These are phyloP conservation scores for Boletus nobilissimus DNA, from an alignment of 1,284 basidiomycete species.

Conservation along the genomic window DNA sequence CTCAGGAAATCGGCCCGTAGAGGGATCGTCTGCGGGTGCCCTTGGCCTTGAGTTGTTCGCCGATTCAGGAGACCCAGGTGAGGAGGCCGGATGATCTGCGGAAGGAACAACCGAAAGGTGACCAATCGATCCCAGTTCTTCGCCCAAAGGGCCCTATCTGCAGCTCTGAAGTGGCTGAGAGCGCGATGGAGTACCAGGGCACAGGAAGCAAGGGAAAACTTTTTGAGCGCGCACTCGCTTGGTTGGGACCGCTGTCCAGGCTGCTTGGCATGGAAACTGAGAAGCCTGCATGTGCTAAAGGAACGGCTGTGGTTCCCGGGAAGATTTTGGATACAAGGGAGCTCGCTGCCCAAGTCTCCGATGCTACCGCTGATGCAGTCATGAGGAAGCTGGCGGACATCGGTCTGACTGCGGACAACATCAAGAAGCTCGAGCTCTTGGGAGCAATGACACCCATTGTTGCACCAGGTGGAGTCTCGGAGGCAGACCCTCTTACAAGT, in stretches of 20 bases:
- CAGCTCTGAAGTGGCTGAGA: too few species aligned
- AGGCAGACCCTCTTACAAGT: background rate
- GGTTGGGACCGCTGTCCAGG: background rate
- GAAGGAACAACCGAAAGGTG: too few species aligned
- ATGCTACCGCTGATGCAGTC: background rate
- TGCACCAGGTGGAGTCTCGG: background rate
- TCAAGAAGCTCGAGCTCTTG: constrained; percentile 1
- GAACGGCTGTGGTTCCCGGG: background rate
- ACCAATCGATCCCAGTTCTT: background rate
- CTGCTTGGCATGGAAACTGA: background rate
- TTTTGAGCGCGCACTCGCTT: background rate
- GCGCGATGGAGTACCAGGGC: background rate
- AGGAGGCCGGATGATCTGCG: too few species aligned
- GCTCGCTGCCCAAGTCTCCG: background rate
- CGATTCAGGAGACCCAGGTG: background rate
- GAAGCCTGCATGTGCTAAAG: background rate
- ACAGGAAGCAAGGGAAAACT: background rate
- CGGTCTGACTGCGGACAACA: background rate
- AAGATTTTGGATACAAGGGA: background rate
- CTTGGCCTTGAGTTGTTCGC: background rate
- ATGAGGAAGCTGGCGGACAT: background rate
- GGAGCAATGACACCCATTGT: background rate
- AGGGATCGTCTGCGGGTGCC: background rate
- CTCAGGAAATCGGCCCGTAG: background rate
- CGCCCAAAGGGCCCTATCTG: background rate